Evolutionary conservation across 192 early-diverging fungal genomes (phyloP).

Genomic region (Entomortierella beljakovae): DNA sequence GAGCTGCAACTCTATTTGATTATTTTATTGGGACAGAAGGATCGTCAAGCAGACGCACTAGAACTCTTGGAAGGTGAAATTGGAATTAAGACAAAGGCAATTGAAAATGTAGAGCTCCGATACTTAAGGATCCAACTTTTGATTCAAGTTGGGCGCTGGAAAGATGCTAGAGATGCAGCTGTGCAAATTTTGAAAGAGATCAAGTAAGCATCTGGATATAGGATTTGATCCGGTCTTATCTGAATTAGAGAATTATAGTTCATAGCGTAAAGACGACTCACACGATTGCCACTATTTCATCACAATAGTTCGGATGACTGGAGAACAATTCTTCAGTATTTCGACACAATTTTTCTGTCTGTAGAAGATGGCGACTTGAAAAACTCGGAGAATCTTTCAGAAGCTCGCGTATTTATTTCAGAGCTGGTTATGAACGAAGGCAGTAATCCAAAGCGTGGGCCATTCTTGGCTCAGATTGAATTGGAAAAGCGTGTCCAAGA

Average conservation of each 20-base stretch:
- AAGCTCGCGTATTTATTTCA: slow-evolving; percentile 55
- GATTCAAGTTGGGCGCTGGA: slow-evolving; percentile 61
- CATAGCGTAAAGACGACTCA: not conserved
- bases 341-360: slow-evolving; percentile 67
- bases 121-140: slow-evolving; percentile 68
- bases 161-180: slow-evolving; percentile 58
- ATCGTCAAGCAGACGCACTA: slow-evolving; percentile 74
- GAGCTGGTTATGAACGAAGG: slow-evolving; percentile 54
- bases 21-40: slow-evolving; percentile 74
- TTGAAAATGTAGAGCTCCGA: slow-evolving; percentile 79
- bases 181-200: slow-evolving; percentile 54
- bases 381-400: slow-evolving; percentile 40
- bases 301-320: slow-evolving; percentile 78
- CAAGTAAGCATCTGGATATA: slow-evolving; percentile 29
- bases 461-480: slow-evolving; percentile 79
- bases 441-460: slow-evolving; percentile 69
- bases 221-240: not conserved
- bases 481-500: slow-evolving; percentile 56
- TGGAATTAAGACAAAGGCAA: slow-evolving; percentile 65
- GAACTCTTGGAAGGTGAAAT: slow-evolving; percentile 71
- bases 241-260: too few relatives aligned
- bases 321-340: slow-evolving; percentile 68
- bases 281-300: not conserved
- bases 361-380: slow-evolving; percentile 55
- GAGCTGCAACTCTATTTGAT: slow-evolving; percentile 83